These are phyloP conservation scores for Selaginella moellendorffii DNA, from an alignment of 75 land plant genomes.

Conservation along the genomic window DNA sequence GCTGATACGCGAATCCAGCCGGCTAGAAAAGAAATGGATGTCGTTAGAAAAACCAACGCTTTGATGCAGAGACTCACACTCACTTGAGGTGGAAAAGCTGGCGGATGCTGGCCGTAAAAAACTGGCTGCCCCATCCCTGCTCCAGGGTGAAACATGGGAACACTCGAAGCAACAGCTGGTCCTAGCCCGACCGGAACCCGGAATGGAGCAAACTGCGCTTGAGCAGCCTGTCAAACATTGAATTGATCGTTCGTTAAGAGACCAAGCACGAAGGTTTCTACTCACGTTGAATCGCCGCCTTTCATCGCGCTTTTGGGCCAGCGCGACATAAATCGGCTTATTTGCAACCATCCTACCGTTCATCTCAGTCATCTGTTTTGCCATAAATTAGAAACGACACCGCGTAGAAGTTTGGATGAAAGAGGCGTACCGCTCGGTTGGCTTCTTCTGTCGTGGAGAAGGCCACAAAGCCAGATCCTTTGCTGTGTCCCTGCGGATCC, in stretches of 20 bases:
- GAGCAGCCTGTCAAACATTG: not conserved
- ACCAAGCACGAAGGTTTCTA: not conserved
- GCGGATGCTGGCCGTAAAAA: slow-evolving; percentile 58
- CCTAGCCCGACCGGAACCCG: slow-evolving; percentile 39
- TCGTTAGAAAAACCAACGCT: too few relatives aligned
- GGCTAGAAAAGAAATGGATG: not conserved
- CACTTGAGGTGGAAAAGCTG: slow-evolving; percentile 65
- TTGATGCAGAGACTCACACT: not conserved
- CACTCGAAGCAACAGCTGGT: slow-evolving; percentile 41
- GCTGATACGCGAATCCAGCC: not conserved
- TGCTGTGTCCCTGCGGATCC: slow-evolving; percentile 47
- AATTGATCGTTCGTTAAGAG: not conserved
- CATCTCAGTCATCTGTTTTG: slow-evolving; percentile 2
- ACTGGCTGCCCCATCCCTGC: slow-evolving; percentile 70
- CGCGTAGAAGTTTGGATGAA: not conserved
- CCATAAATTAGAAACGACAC: not conserved
- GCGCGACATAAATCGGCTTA: not conserved
- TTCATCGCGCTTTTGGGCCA: slow-evolving; percentile 1
- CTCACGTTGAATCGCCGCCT: not conserved
- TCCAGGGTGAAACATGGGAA: slow-evolving; percentile 69
- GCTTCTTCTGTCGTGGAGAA: slow-evolving; percentile 58
- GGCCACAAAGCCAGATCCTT: slow-evolving; percentile 70
- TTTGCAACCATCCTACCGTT: not conserved
- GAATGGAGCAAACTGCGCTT: slow-evolving; percentile 70
- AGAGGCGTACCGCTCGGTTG: slow-evolving; percentile 36